phyloP scores from a whole-genome alignment of 345 rosid genomes.

The Melaleuca quinquenervia region DNA sequence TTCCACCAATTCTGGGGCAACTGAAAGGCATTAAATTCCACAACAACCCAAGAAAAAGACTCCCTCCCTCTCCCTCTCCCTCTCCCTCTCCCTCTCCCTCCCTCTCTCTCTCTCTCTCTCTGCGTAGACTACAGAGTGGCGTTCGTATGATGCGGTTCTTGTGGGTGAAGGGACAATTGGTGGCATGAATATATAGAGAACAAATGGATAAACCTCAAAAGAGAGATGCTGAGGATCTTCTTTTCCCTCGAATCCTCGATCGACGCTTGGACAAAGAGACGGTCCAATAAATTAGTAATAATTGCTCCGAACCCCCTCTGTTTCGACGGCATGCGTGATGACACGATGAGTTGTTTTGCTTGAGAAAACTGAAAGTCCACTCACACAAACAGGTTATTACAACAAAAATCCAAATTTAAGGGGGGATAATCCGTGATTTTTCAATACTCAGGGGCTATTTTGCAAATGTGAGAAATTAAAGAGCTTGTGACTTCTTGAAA shows the following conservation, averaged over 20 bases:
- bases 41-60: background rate
- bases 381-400: background rate
- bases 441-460: rapidly evolving
- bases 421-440: background rate
- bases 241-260: background rate
- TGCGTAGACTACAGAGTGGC: background rate
- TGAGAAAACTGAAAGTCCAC: background rate
- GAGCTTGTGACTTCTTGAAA: background rate
- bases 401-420: background rate
- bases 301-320: background rate
- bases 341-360: background rate
- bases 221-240: background rate
- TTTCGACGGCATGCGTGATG: background rate
- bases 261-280: background rate
- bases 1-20: background rate
- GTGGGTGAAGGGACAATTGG: background rate
- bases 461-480: background rate
- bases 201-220: background rate
- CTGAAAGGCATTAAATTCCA: background rate
- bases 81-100: background rate
- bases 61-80: background rate
- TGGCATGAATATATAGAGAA: background rate
- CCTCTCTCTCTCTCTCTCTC: background rate
- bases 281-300: background rate
- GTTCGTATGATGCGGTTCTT: background rate